Conservation (phyloP, 495 filamentous ascomycete species). For the Aspergillus saccharolyticus region DNA sequence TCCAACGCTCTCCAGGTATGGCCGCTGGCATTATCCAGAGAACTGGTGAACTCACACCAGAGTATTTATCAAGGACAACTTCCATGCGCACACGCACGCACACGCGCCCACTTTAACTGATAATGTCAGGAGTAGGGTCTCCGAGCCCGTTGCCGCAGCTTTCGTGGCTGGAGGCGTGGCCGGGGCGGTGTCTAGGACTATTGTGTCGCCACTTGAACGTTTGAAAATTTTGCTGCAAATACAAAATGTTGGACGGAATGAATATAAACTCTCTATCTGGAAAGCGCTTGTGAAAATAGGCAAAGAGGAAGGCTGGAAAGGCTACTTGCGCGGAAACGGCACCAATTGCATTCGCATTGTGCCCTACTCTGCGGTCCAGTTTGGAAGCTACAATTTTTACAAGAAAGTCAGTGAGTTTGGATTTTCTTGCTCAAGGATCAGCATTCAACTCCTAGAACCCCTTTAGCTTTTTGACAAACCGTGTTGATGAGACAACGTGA, state of each 20-base stretch:
- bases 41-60: neutral
- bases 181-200: slow-evolving; percentile 93
- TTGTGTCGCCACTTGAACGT: slow-evolving; percentile 91
- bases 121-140: slow-evolving; percentile 23
- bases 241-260: slow-evolving; percentile 82
- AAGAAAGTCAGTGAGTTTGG: slow-evolving; percentile 63
- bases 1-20: slow-evolving; percentile 26
- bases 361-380: slow-evolving; percentile 96
- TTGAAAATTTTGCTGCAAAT: slow-evolving; percentile 97
- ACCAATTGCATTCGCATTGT: slow-evolving; percentile 98
- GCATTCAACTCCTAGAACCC: neutral
- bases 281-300: slow-evolving; percentile 92
- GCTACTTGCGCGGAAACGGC: slow-evolving; percentile 95
- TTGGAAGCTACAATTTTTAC: slow-evolving; percentile 96
- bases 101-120: slow-evolving; percentile 15
- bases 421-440: neutral
- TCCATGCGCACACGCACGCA: slow-evolving; percentile 4
- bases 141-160: slow-evolving; percentile 76
- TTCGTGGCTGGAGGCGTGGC: slow-evolving; percentile 96
- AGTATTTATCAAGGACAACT: slow-evolving; percentile 13
- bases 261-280: slow-evolving; percentile 86
- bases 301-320: slow-evolving; percentile 90
- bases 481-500: neutral
- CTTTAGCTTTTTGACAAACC: neutral
- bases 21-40: too few relatives aligned